phyloP scores from a whole-genome alignment of 768 basidiomycete genomes.

The Pulveroboletus sp. region DNA sequence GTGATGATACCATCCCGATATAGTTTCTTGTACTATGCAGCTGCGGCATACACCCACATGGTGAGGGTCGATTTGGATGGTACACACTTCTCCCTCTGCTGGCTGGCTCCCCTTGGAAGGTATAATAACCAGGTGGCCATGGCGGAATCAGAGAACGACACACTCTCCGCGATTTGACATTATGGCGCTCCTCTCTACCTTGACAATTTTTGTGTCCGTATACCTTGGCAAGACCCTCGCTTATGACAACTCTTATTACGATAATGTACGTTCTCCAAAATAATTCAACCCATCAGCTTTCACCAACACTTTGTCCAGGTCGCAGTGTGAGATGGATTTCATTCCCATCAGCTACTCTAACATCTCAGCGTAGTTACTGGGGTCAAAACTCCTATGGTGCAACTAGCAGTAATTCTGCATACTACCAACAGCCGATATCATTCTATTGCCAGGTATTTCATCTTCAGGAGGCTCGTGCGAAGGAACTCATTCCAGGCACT shows the following conservation, averaged over 20 bases:
- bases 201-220: slow-evolving; percentile 2
- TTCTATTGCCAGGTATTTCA: slow-evolving; percentile 59
- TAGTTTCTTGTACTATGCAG: slow-evolving; percentile 7
- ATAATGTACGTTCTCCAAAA: slow-evolving; percentile 49
- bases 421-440: slow-evolving; percentile 59
- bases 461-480: not conserved
- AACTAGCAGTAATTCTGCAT: slow-evolving; percentile 44
- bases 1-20: slow-evolving; percentile 10
- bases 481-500: slow-evolving; percentile 4
- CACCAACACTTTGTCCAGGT: slow-evolving; percentile 36
- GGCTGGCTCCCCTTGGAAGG: not conserved
- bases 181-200: slow-evolving; percentile 10
- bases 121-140: slow-evolving; percentile 18
- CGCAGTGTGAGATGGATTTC: slow-evolving; percentile 44
- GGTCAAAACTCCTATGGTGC: slow-evolving; percentile 78
- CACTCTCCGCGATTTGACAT: not conserved
- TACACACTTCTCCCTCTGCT: not conserved
- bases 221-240: slow-evolving; percentile 29
- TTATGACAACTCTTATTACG: slow-evolving; percentile 57
- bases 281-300: not conserved
- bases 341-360: not conserved
- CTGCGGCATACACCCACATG: slow-evolving; percentile 10
- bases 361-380: slow-evolving; percentile 51
- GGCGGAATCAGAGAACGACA: not conserved
- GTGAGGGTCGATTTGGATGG: not conserved